Evolutionary conservation across 306 rosid species (phyloP).

Genomic region (Sicyos edulis): DNA sequence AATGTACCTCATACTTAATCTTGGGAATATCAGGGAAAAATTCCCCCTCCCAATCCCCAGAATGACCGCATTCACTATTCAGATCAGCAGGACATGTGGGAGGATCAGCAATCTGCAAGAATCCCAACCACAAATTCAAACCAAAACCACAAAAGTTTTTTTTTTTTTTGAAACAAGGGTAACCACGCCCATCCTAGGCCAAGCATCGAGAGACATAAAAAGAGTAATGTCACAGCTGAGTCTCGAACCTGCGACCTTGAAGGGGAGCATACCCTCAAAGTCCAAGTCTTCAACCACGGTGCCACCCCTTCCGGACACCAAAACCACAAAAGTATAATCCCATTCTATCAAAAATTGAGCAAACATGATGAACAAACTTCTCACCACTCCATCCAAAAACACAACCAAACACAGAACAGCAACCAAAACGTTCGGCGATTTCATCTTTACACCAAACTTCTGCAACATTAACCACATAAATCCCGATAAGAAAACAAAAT

Average conservation of each 20-base stretch:
- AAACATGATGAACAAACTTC: neutral
- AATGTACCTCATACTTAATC: constrained; percentile 68
- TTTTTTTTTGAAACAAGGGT: too few species aligned
- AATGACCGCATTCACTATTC: constrained; percentile 38
- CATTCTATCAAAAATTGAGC: neutral
- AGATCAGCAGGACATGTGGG: constrained; percentile 61
- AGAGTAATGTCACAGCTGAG: too few species aligned
- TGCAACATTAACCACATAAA: constrained; percentile 25
- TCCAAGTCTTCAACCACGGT: too few species aligned
- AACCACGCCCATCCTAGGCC: too few species aligned
- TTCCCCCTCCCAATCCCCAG: constrained; percentile 73
- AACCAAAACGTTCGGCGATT: constrained; percentile 30
- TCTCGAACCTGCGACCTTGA: too few species aligned
- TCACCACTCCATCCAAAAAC: constrained; percentile 49
- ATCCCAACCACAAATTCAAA: constrained; percentile 11
- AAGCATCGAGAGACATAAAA: too few species aligned
- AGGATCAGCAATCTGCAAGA: constrained; percentile 47
- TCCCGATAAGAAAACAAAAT: neutral
- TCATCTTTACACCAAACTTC: constrained; percentile 38
- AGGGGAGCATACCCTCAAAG: too few species aligned
- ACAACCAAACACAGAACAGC: constrained; percentile 44
- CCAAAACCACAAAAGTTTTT: neutral
- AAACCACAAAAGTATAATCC: neutral
- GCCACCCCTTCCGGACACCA: too few species aligned
- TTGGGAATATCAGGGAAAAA: constrained; percentile 71